Conservation (phyloP, 2,329 filamentous ascomycete genomes). For the Mycosphaerella arachidis region DNA sequence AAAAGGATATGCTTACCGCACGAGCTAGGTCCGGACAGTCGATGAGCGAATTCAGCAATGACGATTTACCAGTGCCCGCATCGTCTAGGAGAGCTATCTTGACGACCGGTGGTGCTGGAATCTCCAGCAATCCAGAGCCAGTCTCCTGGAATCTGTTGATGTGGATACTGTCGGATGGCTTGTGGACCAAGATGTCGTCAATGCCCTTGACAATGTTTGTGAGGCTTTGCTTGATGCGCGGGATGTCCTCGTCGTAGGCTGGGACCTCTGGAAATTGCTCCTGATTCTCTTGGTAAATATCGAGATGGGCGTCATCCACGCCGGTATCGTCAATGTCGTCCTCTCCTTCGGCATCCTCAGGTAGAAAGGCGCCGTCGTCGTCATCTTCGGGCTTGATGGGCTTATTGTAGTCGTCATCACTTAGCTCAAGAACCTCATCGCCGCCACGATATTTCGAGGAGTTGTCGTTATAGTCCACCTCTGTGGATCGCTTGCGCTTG, state of each 20-base stretch:
- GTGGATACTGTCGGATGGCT: neutral
- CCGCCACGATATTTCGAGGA: too few relatives aligned
- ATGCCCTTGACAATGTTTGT: slow-evolving; percentile 1
- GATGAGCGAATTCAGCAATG: slow-evolving; percentile 22
- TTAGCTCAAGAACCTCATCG: too few relatives aligned
- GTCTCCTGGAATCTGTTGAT: neutral
- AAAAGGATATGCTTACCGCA: slow-evolving; percentile 5
- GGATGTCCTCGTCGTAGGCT: slow-evolving; percentile 10
- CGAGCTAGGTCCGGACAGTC: slow-evolving; percentile 19
- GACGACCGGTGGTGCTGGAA: neutral
- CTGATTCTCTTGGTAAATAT: neutral
- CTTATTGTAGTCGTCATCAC: too few relatives aligned
- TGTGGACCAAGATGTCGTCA: neutral
- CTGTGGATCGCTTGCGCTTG: slow-evolving; percentile 7
- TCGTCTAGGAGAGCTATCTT: neutral
- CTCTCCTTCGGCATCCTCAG: neutral
- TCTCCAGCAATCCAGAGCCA: neutral
- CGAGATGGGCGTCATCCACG: neutral
- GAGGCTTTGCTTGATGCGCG: neutral
- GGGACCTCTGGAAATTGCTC: slow-evolving; percentile 9
- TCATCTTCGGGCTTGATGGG: neutral
- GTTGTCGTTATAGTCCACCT: too few relatives aligned
- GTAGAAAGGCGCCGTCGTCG: neutral
- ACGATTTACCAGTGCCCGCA: slow-evolving; percentile 26
- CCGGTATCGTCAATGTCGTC: slow-evolving; percentile 1